Evolutionary conservation across 2,329 filamentous ascomycete genomes (phyloP), one percentile per base, ranked within the genome.

Genomic region (Aspergillus sp.): DNA sequence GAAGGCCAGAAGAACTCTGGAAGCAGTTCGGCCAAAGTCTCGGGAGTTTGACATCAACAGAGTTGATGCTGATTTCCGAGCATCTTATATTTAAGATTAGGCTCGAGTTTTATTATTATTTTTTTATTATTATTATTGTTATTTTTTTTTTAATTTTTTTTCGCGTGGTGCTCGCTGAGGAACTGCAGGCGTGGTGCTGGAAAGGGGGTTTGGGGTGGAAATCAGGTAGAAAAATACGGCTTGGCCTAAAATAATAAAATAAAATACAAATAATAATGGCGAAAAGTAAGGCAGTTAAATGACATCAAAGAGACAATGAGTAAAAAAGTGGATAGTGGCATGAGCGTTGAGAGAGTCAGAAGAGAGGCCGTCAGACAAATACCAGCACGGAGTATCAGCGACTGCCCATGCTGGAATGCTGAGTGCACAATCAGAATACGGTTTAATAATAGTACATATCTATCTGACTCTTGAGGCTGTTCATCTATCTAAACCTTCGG

Each of bases 21-120:
- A 33, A 52, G 50, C n/a, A 33, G 51, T 60, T 59, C 54, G 56
- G 59, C 49, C 49, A 56, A 46, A 56, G 57, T 62, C 56, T 58
- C 50, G 51, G 54, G 57, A 60, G 34, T 13, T 37, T 12, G n/a
- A 17, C 34, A 37, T 37, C 34, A 37, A 37, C 34, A 37, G 27
- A 30, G 27, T 27, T 44, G 45, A 30, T n/a, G 24, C 17, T 49
- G 30, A 27, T 30, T 44, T 42, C 15, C 24, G 46, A 30, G 51
- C 45, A 48, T 40, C 61, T 58, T 59, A 48, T 51, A 51, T 51
- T 56, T 51, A 46, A 50, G 22, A 54, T 60, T 60, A 54, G 52
- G 51, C 51, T 57, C 59, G 52, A 47, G 51, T 22, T 52, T 44
- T 57, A 57, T 49, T 41, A 34, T 42, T 42, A 57, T 56, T 49